Base-by-base conservation (phyloP, 805 yeast genomes). In the Hanseniaspora pseudoguilliermondii region DNA sequence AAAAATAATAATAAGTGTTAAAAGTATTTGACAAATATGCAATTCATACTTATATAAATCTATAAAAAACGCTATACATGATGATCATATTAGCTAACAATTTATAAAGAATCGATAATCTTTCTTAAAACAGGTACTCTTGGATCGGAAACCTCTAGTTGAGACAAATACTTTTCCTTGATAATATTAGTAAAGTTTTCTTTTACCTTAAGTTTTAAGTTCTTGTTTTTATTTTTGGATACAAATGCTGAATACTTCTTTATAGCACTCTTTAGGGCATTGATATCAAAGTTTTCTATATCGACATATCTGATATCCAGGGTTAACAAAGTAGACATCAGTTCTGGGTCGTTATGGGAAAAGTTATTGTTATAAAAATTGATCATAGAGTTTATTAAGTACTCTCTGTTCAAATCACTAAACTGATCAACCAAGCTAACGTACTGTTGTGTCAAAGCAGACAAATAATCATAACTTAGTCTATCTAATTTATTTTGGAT, bases 211-310 rank as follows among this genome's bases (percentile, higher is more conserved):
- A 63, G 66, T 48, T 69, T 68, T 52, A 67, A 60, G 18, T 63
- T 65, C 39, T 65, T 67, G 49, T 66, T 65, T 46, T 59, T 61
- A n/a, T 69, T 57, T 64, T 76, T 82, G 60, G 65, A 61, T 59
- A 76, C 74, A 64, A 80, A 81, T 9, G 87, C 83, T 59, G 79
- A 71, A 65, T 79, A 86, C 64, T 82, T 80, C 64, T 83, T 85
- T 44, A 88, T 84, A 20, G 89, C 75, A 23, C 76, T 73, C 69
- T 86, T 87, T 63, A 90, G 74, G 51, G 72, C 67, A 50, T 76
- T 81, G 20, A 85, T 80, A 5, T 74, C 69, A 16, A 69, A 60
- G 57, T 72, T 69, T 4, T 66, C 66, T 4, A 74, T 61, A 0
- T 63, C 58, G 57, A 73, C 64, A 61, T 75, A 78, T 65, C 95